Base-by-base conservation (phyloP, 352 stramenopile species). In the Globisporangium ultimum region DNA sequence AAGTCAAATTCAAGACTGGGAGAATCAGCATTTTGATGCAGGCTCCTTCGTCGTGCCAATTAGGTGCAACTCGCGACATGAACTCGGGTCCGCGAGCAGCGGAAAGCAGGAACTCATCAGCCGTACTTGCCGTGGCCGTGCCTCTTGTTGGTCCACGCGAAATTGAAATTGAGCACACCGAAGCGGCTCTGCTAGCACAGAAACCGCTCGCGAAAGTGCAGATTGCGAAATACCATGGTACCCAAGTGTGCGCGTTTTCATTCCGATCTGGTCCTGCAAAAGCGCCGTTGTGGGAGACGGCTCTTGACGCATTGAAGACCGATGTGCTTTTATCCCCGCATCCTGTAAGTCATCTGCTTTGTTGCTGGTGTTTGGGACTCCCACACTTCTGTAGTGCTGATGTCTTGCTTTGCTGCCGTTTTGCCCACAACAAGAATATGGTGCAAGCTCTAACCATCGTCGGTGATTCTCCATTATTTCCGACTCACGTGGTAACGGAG, bases 381-480 rank as follows among this genome's bases (percentile, higher is more conserved):
- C 28, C 28, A 10, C 28, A 5, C 28, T 36, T 36, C 7, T 36
- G 5, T 10, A 10, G 9, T 36, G 7, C 28, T 36, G 28, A 36
- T 5, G 28, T 36, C 24, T 32, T 32, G 24, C 24, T 32, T 32
- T 42, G 18, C 6, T 34, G 53, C 43, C 14, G 3, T 24, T 24
- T 21, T 24, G 14, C 8, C 28, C 28, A 17, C 11, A 36, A 24
- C 14, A 53, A 78, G 60, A 86, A 81, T 28, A 47, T 89, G 8
- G 65, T 83, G 0, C 67, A 81, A 41, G 64, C 77, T 36, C 64
- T 87, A 48, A 75, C 70, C 9, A 48, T 86, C 2, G 77, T 70
- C 8, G 20, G 13, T 41, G 41, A 59, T 47, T 38, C 52, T n/a
- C 10, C 11, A 14, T 10, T 18, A n/a, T 17, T 12, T 47, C 58